Evolutionary conservation across 352 stramenopile species (phyloP), one percentile per base, ranked within the genome.

Genomic region (Phytophthora chlamydospora): DNA sequence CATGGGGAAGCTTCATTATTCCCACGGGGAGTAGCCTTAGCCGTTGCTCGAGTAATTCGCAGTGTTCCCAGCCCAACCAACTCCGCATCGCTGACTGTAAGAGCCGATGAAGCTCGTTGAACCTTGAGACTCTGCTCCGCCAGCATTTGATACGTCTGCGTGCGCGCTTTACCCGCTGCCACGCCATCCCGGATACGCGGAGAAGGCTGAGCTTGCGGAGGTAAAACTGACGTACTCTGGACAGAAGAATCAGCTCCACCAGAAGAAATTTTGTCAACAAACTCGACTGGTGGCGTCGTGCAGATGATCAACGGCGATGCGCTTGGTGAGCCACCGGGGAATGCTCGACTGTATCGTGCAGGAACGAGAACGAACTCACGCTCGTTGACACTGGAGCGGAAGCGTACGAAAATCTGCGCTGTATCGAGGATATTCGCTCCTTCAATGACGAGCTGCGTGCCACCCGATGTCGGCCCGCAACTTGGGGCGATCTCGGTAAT

Each of bases 331-430:
- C 78, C 83, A 45, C 85, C 76, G 0, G 83, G 80, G 60, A 86
- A 91, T 1, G 61, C 68, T 0, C 75, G 72, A 58, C 78, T 89
- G 54, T 84, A 90, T 11, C 46, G 64, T 6, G 61, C 80, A 2
- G 83, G 83, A 9, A 90, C 70, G 11, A 91, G 56, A 3, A 88
- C 65, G 45, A 75, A 88, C 39, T 91, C 80, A 0, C 78, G 80
- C 44, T 89, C 83, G 31, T 89, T 89, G 0, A 73, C 38, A 36
- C 47, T 80, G 6, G 76, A 88, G 13, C 83, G 75, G 31, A 91
- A 90, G 6, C 83, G 77, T n/a, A 89, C 83, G 40, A 91, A 91
- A 21, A 91, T 85, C 41, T 91, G 83, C 0, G 80, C 83, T 0
- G 83, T 91, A 40, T 91, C 78, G 2, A 91, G 29, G n/a, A 91